These are phyloP conservation scores for Nemania sp. DNA, from an alignment of 2,329 filamentous ascomycete genomes.

Conservation along the genomic window DNA sequence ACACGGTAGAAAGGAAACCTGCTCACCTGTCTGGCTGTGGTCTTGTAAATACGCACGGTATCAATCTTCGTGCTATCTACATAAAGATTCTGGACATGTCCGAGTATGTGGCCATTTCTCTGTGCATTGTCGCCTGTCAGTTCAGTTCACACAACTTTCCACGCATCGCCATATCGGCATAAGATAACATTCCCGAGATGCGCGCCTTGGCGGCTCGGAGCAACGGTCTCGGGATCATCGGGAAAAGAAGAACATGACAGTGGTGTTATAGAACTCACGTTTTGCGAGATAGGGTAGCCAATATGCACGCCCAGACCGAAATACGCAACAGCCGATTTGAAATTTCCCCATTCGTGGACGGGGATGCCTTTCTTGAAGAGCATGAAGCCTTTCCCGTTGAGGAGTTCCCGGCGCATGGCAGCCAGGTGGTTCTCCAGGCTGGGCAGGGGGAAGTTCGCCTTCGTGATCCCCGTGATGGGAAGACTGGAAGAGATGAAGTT, in stretches of 20 bases:
- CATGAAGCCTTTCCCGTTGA: conserved; percentile 87
- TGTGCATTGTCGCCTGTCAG: conserved; percentile 5
- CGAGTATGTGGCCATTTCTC: conserved; percentile 72
- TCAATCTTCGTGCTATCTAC: conserved; percentile 82
- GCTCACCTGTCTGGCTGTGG: conserved; percentile 74
- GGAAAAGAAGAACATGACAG: too few relatives aligned
- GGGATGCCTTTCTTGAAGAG: conserved; percentile 81
- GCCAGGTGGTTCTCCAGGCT: conserved; percentile 56
- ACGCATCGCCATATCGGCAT: too few relatives aligned
- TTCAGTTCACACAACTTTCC: too few relatives aligned
- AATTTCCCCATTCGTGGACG: conserved; percentile 72
- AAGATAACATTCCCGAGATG: too few relatives aligned
- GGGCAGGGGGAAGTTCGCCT: conserved; percentile 63
- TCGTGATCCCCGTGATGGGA: conserved; percentile 66
- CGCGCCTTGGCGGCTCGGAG: too few relatives aligned
- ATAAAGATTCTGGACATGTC: conserved; percentile 86
- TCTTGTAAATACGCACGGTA: conserved; percentile 87
- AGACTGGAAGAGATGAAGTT: conserved; percentile 60
- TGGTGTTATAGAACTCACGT: conserved; percentile 54
- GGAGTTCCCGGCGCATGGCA: conserved; percentile 63
- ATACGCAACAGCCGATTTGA: conserved; percentile 85
- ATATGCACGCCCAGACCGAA: conserved; percentile 86
- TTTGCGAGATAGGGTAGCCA: conserved; percentile 87
- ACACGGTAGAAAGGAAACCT: background rate
- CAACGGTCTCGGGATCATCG: too few relatives aligned